Conservation (phyloP, 2,329 filamentous ascomycete genomes). For the Penicillium frequentans region DNA sequence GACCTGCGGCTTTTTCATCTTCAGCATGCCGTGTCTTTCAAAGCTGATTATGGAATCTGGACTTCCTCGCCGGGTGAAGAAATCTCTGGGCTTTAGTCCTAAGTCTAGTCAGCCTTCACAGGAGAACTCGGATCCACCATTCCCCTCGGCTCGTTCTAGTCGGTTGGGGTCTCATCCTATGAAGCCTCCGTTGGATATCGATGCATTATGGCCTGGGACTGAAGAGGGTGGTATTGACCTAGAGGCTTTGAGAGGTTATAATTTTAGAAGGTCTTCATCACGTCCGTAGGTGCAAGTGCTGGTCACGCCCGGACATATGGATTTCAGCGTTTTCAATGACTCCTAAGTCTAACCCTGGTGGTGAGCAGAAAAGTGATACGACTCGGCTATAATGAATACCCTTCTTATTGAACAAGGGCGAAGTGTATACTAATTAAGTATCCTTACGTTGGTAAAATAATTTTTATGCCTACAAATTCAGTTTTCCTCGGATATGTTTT, state of each 20-base stretch:
- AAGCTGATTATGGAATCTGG: conserved; percentile 35
- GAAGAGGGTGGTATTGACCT: background rate
- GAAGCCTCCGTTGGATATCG: background rate
- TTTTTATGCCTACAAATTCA: too few species aligned
- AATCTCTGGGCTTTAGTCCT: background rate
- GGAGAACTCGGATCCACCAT: background rate
- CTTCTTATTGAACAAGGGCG: background rate
- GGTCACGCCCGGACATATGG: background rate
- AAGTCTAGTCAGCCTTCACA: background rate
- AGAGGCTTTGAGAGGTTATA: background rate
- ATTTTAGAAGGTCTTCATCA: background rate
- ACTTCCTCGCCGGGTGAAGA: conserved; percentile 2
- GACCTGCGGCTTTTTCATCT: conserved; percentile 48
- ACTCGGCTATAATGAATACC: background rate
- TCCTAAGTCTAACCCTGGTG: background rate
- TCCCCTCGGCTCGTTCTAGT: background rate
- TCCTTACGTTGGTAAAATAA: too few species aligned
- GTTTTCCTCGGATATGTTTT: too few species aligned
- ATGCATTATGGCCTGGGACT: background rate
- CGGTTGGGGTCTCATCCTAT: background rate
- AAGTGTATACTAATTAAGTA: too few species aligned
- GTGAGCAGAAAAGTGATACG: background rate
- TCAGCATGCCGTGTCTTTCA: conserved; percentile 41
- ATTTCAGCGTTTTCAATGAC: background rate
- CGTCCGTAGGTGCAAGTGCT: background rate